Conservation (phyloP, 495 filamentous ascomycete species). For the Podospora didyma region DNA sequence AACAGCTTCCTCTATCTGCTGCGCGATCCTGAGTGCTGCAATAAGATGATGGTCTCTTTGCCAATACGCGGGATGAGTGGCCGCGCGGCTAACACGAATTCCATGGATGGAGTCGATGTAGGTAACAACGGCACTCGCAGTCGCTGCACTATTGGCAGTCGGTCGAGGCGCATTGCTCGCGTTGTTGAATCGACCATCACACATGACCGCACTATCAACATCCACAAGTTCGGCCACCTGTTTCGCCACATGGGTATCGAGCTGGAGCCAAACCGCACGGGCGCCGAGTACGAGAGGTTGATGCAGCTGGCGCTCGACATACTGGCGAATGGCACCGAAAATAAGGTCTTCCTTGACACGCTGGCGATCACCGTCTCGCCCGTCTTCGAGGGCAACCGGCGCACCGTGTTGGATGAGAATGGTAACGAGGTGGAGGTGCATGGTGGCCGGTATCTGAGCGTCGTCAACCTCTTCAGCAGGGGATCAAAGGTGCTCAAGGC, state of each 20-base stretch:
- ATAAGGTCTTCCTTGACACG: constrained; percentile 26
- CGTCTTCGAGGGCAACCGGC: neutral
- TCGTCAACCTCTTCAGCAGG: constrained; percentile 19
- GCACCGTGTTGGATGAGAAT: neutral
- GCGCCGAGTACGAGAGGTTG: constrained; percentile 15
- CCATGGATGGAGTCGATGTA: too few relatives aligned
- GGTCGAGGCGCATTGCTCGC: neutral
- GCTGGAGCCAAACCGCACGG: constrained; percentile 29
- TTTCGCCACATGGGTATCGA: constrained; percentile 35
- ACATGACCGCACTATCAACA: constrained; percentile 19
- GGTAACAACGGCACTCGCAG: neutral
- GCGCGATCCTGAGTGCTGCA: constrained; percentile 22
- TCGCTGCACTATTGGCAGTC: neutral
- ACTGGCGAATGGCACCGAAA: neutral
- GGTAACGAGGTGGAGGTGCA: neutral
- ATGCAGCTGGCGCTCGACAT: constrained; percentile 19
- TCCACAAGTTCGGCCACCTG: constrained; percentile 32
- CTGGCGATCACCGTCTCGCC: constrained; percentile 26
- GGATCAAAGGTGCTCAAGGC: constrained; percentile 8
- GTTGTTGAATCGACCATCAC: neutral
- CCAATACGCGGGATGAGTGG: neutral
- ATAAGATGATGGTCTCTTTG: neutral
- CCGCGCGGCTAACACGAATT: neutral
- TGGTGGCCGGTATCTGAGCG: constrained; percentile 12
- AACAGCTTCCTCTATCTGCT: constrained; percentile 38